These are phyloP conservation scores for Aureobasidium sp. DNA, from an alignment of 2,329 filamentous ascomycete species.

Conservation along the genomic window DNA sequence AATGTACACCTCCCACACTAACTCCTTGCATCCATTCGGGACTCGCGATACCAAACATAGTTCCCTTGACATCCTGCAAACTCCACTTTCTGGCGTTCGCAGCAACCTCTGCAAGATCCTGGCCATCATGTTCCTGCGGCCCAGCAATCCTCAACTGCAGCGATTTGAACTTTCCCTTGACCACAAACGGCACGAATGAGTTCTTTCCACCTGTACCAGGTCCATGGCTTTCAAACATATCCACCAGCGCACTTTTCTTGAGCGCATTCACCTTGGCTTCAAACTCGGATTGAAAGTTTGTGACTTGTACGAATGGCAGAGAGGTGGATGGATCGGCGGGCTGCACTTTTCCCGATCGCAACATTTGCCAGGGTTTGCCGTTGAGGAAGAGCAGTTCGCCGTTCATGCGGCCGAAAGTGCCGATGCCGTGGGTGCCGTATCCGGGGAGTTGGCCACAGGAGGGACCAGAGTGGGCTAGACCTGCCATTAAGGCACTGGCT, in stretches of 20 bases:
- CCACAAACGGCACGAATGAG: constrained; percentile 35
- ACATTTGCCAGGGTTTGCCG: constrained; percentile 28
- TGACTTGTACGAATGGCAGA: constrained; percentile 37
- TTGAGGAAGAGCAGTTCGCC: constrained; percentile 32
- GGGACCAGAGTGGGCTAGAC: constrained; percentile 31
- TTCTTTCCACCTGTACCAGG: constrained; percentile 26
- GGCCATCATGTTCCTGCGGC: neutral
- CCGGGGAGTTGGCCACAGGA: constrained; percentile 32
- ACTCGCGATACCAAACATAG: constrained; percentile 35
- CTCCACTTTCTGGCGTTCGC: constrained; percentile 24
- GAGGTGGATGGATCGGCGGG: constrained; percentile 29
- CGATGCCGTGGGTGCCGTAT: constrained; percentile 38
- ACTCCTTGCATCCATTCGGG: constrained; percentile 36
- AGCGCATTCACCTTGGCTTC: constrained; percentile 23
- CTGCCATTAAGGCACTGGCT: constrained; percentile 31
- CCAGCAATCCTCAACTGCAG: constrained; percentile 20
- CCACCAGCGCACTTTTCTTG: constrained; percentile 22
- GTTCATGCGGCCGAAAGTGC: constrained; percentile 32
- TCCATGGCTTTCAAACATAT: neutral
- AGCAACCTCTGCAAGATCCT: constrained; percentile 18
- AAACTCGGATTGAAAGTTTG: constrained; percentile 33
- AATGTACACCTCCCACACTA: constrained; percentile 34
- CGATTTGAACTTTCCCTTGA: constrained; percentile 31
- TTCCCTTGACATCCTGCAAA: constrained; percentile 30
- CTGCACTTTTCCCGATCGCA: constrained; percentile 27